Base-by-base conservation (phyloP, 345 rosid species). In the Stellera chamaejasme region DNA sequence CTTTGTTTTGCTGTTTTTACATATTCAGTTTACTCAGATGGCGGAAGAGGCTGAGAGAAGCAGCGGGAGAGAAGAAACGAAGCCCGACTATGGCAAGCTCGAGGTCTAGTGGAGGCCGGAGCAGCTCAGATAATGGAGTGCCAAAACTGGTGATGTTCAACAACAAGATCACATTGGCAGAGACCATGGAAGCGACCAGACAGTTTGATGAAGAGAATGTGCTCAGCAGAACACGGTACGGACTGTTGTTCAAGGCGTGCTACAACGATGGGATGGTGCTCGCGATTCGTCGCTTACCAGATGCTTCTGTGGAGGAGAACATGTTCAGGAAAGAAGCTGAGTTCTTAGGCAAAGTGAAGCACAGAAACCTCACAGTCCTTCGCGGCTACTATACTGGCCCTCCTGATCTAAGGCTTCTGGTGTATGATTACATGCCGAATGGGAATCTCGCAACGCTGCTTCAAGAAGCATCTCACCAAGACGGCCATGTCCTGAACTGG, bases 401-500 rank as follows among this genome's bases (percentile, higher is more conserved):
- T 51, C 87, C 91, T 1, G 94, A 93, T 66, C 23, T 77, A 42
- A 81, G 94, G 74, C 91, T 93, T 15, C 75, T 92, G 54, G 93
- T 77, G 6, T 88, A 75, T 50, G 98, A 88, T 64, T 91, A 91
- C 84, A 91, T 91, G 98, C 98, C 99, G 0, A 93, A 93, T 10
- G 99, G 97, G 26, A 93, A 86, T 77, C 80, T 93, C 12, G 85
- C 89, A 10, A 93, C 99, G 0, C 78, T 93, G 45, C 93, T 93
- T 25, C 99, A 88, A 64, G 99, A 93, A 73, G 97, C 97, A 61
- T 84, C 97, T 2, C 97, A 93, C 69, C 97, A 88, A 66, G 99
- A 93, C 52, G 99, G 99, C 4, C 99, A 93, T 66, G 97, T 93
- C 49, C 71, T 93, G 6, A 93, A 93, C 67, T 92, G 99, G 99